Base-by-base conservation (phyloP, 2,329 filamentous ascomycete species). In the Diaporthe capsici region DNA sequence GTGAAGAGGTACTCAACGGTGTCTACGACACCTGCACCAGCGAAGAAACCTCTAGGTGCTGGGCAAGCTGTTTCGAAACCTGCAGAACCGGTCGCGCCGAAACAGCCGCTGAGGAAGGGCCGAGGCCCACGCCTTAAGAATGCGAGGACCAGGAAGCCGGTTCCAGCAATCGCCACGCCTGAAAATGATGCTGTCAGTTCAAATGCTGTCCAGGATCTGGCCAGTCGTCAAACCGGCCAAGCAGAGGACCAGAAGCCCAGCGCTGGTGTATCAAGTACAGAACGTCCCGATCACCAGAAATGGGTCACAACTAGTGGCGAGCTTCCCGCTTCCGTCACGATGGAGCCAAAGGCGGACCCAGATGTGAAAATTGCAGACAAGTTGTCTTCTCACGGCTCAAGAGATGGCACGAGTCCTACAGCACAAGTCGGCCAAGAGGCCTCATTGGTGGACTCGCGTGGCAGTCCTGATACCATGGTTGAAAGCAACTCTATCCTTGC, bases 401-500 rank as follows among this genome's bases (percentile, higher is more conserved):
- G 70, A 34, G 22, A 25, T 2, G 49, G 31, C 47, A 28, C 47
- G 17, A 17, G 47, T 15, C 7, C 31, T 9, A 9, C 42, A 17
- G 15, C 25, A 31, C 68, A 71, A 13, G 44, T 10, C 60, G 57
- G 39, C 28, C 74, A 53, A 20, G 60, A 72, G 74, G 39, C 34
- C 3, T 31, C 77, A 84, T 4, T 81, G 76, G 34, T 61, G 68
- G 25, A 70, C 65, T 20, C 31, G n/a, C n/a, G 10, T 70, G 25
- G 60, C 49, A 12, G 57, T 55, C 4, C 34, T 34, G 4, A 57
- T 13, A 9, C 72, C 65, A 20, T 28, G 72, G 44, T 75, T 28
- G 63, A 75, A 53, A 77, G 68, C 57, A 77, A 78, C 75, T 89
- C 89, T 4, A 90, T 90, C n/a, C 81, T 87, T 5, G 84, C 85